Evolutionary conservation across 2,329 filamentous ascomycete species (phyloP), one percentile per base, ranked within the genome.

Genomic region (Gremmenia infestans): DNA sequence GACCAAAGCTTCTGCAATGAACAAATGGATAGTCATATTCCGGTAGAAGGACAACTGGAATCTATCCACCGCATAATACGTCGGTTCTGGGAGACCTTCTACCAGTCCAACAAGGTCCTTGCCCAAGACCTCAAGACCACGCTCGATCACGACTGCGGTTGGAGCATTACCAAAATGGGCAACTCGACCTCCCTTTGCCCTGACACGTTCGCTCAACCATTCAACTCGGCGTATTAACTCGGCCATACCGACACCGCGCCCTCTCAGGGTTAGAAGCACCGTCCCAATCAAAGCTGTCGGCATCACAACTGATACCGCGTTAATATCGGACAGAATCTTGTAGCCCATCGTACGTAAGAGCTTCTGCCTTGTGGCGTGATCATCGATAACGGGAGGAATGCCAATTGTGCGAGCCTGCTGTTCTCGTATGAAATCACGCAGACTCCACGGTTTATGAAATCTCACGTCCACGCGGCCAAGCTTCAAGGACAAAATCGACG

Each of bases 11-110:
- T 97, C 92, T 2, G 91, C 88, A 55, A 99, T 94, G 72, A 99
- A 99, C 5, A 99, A 81, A 70, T 99, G 94, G 59, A 99, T 99
- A 0, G 93, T 97, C 94, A 97, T 97, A 72, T 99, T 99, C 52
- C 94, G 87, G 74, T 99, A 99, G 72, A 99, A 99, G 0, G 91
- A 96, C 9, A 99, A 81, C 70, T 99, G 94, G 76, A 99, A 99
- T 52, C 91, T 83, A 71, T 99, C 94, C 40, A 97, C 91, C 4
- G 94, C 94, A 67, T 90, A 96, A 72, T 90, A 97, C 0, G 94
- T 97, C 17, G 90, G 89, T 70, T 99, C 94, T 0, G 89, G 88
- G 5, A 99, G 75, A 0, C 87, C 90, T 39, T 86, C 81, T 0
- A 96, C 80, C 4, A 86, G 77, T 4, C 92, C 91, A 0, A 99